Conservation (phyloP, 192 early-diverging fungal genomes). For the Borealophlyctis nickersoniae region DNA sequence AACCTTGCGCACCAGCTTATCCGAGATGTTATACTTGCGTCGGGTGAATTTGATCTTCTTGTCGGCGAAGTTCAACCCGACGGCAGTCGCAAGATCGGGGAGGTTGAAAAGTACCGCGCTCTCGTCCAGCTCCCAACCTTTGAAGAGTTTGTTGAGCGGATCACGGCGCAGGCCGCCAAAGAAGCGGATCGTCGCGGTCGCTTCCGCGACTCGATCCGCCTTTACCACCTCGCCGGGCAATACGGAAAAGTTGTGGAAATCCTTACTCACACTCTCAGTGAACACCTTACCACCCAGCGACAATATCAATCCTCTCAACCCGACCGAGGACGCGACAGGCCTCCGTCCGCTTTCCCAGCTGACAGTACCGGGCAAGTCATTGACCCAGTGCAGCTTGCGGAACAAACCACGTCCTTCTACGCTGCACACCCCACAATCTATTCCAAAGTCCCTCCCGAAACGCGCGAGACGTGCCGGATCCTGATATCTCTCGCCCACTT, state of each 20-base stretch:
- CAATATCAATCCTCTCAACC: conserved; percentile 8
- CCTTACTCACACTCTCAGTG: conserved; percentile 31
- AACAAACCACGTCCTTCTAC: conserved; percentile 24
- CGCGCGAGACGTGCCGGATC: conserved; percentile 39
- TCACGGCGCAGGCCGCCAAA: conserved; percentile 68
- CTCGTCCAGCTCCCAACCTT: conserved; percentile 58
- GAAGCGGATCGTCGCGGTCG: conserved; percentile 66
- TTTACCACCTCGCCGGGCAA: conserved; percentile 75
- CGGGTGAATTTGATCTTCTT: conserved; percentile 22
- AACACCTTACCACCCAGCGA: conserved; percentile 13
- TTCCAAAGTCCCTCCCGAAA: conserved; percentile 4
- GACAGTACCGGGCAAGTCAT: conserved; percentile 27
- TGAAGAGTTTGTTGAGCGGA: conserved; percentile 61
- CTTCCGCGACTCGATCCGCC: conserved; percentile 68
- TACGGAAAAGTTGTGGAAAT: conserved; percentile 72
- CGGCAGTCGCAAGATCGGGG: conserved; percentile 39
- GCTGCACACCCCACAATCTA: conserved; percentile 9
- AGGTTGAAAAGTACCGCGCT: conserved; percentile 60
- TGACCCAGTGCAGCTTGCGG: conserved; percentile 25
- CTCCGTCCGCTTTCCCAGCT: not conserved
- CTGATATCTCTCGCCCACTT: conserved; percentile 64
- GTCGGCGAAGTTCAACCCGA: conserved; percentile 23
- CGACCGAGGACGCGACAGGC: not conserved
- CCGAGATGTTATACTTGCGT: conserved; percentile 42
- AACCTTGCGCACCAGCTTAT: conserved; percentile 49